Percentiles rank a stretch among this genome's conserved stretches.
Evolutionary conservation across 306 rosid species (phyloP).

Genomic region (Ormosia semicastrata): DNA sequence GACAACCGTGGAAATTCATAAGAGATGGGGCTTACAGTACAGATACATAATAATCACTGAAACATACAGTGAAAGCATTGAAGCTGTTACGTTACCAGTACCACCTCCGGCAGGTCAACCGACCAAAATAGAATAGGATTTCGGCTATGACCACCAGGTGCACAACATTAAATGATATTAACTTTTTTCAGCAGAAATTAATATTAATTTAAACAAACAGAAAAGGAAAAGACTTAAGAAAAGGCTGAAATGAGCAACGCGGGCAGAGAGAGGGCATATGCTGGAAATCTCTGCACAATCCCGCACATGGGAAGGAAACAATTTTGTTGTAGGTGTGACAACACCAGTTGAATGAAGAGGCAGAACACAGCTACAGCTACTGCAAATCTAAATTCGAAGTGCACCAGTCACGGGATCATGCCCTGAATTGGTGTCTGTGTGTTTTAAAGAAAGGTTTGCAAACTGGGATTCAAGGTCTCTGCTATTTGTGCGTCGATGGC

Average conservation of each 20-base stretch:
- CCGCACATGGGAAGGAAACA: conserved; percentile 43
- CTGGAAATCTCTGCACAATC: conserved; percentile 59
- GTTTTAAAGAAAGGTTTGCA: conserved; percentile 81
- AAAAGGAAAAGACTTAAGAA: conserved; percentile 37
- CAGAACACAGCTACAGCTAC: conserved; percentile 41
- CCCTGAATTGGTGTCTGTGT: conserved; percentile 72
- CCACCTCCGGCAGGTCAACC: conserved; percentile 85
- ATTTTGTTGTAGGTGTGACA: conserved; percentile 37
- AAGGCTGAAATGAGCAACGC: conserved; percentile 43
- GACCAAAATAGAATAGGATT: conserved; percentile 48
- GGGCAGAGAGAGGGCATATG: conserved; percentile 45
- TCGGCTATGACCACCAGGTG: conserved; percentile 85
- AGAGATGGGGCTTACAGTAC: neutral
- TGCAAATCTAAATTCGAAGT: conserved; percentile 58
- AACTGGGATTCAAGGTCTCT: conserved; percentile 91
- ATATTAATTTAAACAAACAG: conserved; percentile 25
- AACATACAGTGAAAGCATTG: conserved; percentile 12
- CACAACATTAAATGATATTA: conserved; percentile 48
- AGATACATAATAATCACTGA: neutral
- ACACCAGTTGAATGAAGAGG: conserved; percentile 31
- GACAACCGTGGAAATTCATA: neutral
- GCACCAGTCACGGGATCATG: conserved; percentile 69
- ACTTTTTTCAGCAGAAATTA: neutral
- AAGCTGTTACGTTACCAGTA: conserved; percentile 66
- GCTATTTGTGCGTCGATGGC: conserved; percentile 83